Evolutionary conservation across 106 monocot species (phyloP).

Genomic region (Allium fistulosum): DNA sequence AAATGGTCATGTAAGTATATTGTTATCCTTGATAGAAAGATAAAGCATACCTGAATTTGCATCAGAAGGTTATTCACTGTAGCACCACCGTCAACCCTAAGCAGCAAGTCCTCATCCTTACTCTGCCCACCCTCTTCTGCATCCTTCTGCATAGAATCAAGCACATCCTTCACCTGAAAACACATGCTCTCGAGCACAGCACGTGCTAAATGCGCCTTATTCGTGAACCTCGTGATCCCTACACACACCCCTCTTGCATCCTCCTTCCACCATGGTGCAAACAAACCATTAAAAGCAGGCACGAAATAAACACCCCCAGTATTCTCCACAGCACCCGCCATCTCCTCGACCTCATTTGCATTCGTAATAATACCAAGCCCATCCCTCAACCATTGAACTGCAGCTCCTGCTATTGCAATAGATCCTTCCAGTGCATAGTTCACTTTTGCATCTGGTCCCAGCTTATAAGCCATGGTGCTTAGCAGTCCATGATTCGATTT

Average conservation of each 20-base stretch:
- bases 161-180: constrained; percentile 94
- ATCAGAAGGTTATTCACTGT: constrained; percentile 86
- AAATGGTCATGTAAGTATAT: no score
- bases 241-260: constrained; percentile 78
- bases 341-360: constrained; percentile 55
- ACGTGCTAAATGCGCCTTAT: constrained; percentile 67
- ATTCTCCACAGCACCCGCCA: constrained; percentile 59
- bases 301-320: constrained; percentile 89
- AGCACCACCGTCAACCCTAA: constrained; percentile 90
- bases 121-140: constrained; percentile 23
- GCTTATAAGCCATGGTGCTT: constrained; percentile 73
- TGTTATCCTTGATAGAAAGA: no score
- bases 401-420: constrained; percentile 94
- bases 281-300: constrained; percentile 89
- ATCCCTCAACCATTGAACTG: constrained; percentile 96
- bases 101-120: constrained; percentile 47
- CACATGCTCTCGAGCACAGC: constrained; percentile 92
- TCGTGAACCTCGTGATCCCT: constrained; percentile 83
- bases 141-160: constrained; percentile 91
- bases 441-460: constrained; percentile 47
- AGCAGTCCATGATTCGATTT: constrained; percentile 61
- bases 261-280: constrained; percentile 95
- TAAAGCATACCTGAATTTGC: constrained; percentile 77
- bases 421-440: constrained; percentile 92
- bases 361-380: constrained; percentile 57